Evolutionary conservation across 1,139 yeast species (phyloP), one percentile per base, ranked within the genome.

Genomic region (Saccharomyces hybrid): DNA sequence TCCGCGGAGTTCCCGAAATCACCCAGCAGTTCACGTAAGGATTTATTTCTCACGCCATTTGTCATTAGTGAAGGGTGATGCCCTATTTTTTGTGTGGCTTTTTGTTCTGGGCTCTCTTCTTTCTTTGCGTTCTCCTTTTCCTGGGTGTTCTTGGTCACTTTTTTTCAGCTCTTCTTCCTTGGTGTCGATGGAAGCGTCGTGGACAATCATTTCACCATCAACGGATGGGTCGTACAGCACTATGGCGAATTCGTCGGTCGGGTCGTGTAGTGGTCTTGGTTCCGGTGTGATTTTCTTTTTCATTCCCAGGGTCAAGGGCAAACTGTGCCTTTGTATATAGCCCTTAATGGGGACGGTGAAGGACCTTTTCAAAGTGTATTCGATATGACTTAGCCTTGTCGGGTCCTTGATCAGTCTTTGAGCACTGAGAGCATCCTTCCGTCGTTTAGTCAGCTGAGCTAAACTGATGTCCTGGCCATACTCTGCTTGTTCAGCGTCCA

Each of bases 141-240:
- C 53, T 12, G 61, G 56, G 52, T 62, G 24, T n/a, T 38, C n/a
- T 38, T 38, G n/a, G n/a, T n/a, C 44, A 38, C n/a, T 9, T 38
- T 38, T 38, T 59, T 1, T 64, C 12, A 32, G 26, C 7, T 48
- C 65, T 44, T 60, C 64, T 1, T 63, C 63, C 16, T 64, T 57
- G 27, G 68, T 64, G 38, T 59, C 59, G 7, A 38, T 19, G 3
- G 44, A 9, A 47, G 69, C 64, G 34, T 61, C 65, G 46, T 60
- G 59, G 4, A 62, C 58, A 32, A 64, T 62, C 60, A 74, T 66
- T 50, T 72, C 76, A 31, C 77, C 80, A 51, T 75, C 80, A 3
- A 91, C 84, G 0, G 98, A 88, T 0, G 99, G 99, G 68, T 93
- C 99, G 65, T 89, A 93, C 50, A 93, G 75, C 1, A 93, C 98